Percentiles rank a stretch among this genome's conserved stretches.
Evolutionary conservation across 2,329 filamentous ascomycete species (phyloP).

Genomic region (Escovopsis sp.): DNA sequence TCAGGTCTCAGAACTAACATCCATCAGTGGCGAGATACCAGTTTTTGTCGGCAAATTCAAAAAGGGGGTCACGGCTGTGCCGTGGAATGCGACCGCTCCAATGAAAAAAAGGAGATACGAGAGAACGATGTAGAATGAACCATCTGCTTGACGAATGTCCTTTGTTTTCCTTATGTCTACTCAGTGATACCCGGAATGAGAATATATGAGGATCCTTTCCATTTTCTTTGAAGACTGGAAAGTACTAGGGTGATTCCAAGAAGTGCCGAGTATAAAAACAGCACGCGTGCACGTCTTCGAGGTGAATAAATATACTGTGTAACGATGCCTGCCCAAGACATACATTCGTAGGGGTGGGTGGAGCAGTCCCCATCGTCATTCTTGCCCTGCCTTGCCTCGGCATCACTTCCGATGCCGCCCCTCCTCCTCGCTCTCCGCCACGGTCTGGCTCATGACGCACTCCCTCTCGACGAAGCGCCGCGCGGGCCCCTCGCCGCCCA

Average conservation of each 20-base stretch:
- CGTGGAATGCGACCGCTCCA: too few species aligned
- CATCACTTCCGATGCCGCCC: not conserved
- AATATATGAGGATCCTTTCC: too few species aligned
- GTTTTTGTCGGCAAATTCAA: not conserved
- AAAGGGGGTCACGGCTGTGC: not conserved
- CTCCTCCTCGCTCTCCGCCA: slow-evolving; percentile 19
- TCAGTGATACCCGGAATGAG: too few species aligned
- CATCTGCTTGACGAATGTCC: too few species aligned
- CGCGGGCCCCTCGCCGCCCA: slow-evolving; percentile 10
- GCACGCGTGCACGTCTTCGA: too few species aligned
- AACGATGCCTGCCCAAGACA: too few species aligned
- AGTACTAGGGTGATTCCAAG: too few species aligned
- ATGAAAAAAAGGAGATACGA: too few species aligned
- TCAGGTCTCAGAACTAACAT: not conserved
- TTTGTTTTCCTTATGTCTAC: too few species aligned
- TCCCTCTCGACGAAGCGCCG: slow-evolving; percentile 17
- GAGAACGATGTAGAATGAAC: too few species aligned
- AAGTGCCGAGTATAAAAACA: slow-evolving; percentile 6
- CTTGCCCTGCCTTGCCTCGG: slow-evolving; percentile 1
- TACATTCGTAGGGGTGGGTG: too few species aligned
- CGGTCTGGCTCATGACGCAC: slow-evolving; percentile 23
- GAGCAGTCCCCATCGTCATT: not conserved
- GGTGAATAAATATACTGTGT: not conserved
- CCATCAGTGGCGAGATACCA: not conserved
- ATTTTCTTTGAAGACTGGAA: not conserved